Evolutionary conservation across 768 basidiomycete species (phyloP).

Genomic region (Mrakia gelida): DNA sequence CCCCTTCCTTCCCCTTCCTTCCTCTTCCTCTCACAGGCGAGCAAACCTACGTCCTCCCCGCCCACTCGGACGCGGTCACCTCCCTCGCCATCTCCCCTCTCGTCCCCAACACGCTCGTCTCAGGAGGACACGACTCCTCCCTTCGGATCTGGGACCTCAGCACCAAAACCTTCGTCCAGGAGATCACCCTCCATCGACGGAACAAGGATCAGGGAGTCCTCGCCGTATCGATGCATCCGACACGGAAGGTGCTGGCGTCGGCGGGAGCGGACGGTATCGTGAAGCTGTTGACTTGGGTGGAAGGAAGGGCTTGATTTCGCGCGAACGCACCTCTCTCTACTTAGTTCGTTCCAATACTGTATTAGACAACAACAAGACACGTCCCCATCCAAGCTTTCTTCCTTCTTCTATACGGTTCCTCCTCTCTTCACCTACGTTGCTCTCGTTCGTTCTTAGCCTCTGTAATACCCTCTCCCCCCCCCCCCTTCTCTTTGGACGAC

Average conservation of each 20-base stretch:
- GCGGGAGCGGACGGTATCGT: conserved; percentile 69
- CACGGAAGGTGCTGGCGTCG: conserved; percentile 80
- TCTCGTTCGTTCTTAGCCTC: too few relatives aligned
- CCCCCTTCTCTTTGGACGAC: too few relatives aligned
- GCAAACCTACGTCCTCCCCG: conserved; percentile 83
- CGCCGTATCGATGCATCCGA: conserved; percentile 76
- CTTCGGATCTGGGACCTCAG: conserved; percentile 86
- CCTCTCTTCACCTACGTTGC: too few relatives aligned
- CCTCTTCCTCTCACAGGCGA: conserved; percentile 52
- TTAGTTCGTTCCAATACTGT: neutral
- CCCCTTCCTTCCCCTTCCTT: neutral
- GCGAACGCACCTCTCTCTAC: neutral
- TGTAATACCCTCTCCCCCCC: too few relatives aligned
- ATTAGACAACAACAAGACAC: neutral
- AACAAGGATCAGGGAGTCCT: conserved; percentile 88
- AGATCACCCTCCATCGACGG: conserved; percentile 76
- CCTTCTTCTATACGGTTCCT: neutral
- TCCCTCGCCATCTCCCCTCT: conserved; percentile 62
- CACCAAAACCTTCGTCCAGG: conserved; percentile 74
- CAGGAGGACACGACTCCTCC: conserved; percentile 89
- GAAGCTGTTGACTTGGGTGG: conserved; percentile 24
- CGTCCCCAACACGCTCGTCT: conserved; percentile 56
- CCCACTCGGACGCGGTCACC: conserved; percentile 87
- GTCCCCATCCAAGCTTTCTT: neutral
- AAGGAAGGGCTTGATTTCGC: neutral